Base-by-base conservation (phyloP, 495 filamentous ascomycete species). In the Aspergillus olivimuriae region DNA sequence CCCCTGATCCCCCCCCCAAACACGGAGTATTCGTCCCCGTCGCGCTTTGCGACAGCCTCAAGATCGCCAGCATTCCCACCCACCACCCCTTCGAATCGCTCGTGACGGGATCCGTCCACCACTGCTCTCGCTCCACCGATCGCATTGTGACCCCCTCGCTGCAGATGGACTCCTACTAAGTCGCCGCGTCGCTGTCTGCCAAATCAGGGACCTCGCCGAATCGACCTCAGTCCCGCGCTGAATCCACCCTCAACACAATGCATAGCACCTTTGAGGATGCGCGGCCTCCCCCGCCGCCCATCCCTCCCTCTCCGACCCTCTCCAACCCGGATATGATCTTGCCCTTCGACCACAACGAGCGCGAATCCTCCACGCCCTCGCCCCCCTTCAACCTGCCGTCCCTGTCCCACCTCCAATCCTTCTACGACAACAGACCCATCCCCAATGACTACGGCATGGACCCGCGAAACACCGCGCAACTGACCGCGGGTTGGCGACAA, bases 291-390 rank as follows among this genome's bases (percentile, higher is more conserved):
- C 51, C 55, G 9, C 47, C 45, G 2, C 34, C 40, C 2, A 50
- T 57, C 23, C 50, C 55, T 9, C 76, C 81, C 20, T 94, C 87
- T 37, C 89, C 89, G 34, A 92, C 89, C 6, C 68, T 95, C 46
- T 89, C 87, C n/a, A 89, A 94, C 62, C 87, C 88, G 26, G 88
- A 92, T 61, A 89, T 95, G 87, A 94, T 95, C 47, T 72, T 95
- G 30, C 89, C 89, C 28, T 72, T 75, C 39, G 65, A 68, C 32
- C 56, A 58, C 24, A 75, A 76, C 56, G 76, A 81, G 53, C 64
- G 69, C 62, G 75, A 81, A 57, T 74, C 74, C 35, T 70, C 69
- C 52, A 68, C 68, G 37, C 67, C 69, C 26, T 73, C 69, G 43
- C 69, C 69, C 19, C 69, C 69, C 28, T 69, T 69, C 37, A 65